Percentiles rank a stretch among this genome's conserved stretches.
phyloP scores from a whole-genome alignment of 1,139 yeast genomes.

The Pichia norvegensis region DNA sequence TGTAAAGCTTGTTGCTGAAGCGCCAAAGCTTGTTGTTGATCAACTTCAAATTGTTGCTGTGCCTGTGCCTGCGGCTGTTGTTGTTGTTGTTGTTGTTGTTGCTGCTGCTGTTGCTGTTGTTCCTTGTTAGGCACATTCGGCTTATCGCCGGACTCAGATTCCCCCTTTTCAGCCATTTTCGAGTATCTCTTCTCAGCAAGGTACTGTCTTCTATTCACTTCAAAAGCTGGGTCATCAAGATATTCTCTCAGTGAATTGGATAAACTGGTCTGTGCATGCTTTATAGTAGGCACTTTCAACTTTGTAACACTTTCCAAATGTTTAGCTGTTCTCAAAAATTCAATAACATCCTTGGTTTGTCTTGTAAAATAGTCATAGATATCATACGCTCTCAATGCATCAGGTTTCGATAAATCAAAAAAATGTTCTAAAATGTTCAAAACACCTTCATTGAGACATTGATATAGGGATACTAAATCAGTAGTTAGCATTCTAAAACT shows the following conservation, averaged over 20 bases:
- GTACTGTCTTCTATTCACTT: conserved; percentile 68
- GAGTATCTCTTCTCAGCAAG: conserved; percentile 50
- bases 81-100: conserved; percentile 10
- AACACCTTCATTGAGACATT: conserved; percentile 89
- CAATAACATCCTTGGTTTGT: conserved; percentile 81
- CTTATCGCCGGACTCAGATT: neutral
- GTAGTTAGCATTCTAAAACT: conserved; percentile 82
- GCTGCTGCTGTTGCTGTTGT: conserved; percentile 16
- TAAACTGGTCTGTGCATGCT: conserved; percentile 93
- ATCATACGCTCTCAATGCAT: conserved; percentile 79
- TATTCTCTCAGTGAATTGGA: conserved; percentile 84
- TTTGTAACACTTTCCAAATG: conserved; percentile 82
- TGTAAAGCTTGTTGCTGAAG: neutral
- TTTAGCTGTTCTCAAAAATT: conserved; percentile 81
- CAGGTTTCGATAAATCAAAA: conserved; percentile 80
- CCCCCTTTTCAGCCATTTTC: neutral
- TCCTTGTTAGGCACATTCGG: too few species aligned
- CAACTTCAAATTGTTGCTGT: neutral
- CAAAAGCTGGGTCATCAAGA: conserved; percentile 78
- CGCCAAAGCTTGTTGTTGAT: conserved; percentile 4
- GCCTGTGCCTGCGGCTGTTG: conserved; percentile 10
- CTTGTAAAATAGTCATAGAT: conserved; percentile 81
- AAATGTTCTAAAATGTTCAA: conserved; percentile 87
- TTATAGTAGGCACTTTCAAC: conserved; percentile 87
- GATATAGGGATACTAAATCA: conserved; percentile 78